Percentiles rank a stretch among this genome's conserved stretches.
Conservation (phyloP, 2,329 filamentous ascomycete genomes). For the Neofusicoccum sp. region DNA sequence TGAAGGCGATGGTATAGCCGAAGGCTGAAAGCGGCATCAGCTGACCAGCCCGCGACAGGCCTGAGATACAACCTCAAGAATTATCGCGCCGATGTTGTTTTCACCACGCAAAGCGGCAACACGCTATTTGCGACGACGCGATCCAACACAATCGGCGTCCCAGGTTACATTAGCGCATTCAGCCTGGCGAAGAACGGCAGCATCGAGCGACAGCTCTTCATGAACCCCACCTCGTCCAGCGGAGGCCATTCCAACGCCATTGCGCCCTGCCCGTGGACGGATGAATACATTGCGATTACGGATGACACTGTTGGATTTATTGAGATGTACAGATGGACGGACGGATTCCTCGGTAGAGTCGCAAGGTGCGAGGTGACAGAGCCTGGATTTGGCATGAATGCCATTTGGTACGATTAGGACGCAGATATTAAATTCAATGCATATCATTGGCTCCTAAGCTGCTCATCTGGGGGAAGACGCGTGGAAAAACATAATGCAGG, state of each 20-base stretch:
- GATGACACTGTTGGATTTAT: conserved; percentile 86
- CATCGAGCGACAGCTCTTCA: conserved; percentile 74
- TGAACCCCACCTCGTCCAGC: conserved; percentile 82
- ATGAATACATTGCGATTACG: conserved; percentile 87
- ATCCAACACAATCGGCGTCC: conserved; percentile 70
- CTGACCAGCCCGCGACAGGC: conserved; percentile 7
- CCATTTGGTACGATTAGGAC: conserved; percentile 81
- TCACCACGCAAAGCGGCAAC: conserved; percentile 63
- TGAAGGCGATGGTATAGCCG: neutral
- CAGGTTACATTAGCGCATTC: conserved; percentile 82
- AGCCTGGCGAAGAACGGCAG: conserved; percentile 65
- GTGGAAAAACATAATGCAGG: neutral
- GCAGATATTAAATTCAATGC: neutral
- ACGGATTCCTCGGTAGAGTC: conserved; percentile 76
- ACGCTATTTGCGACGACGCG: conserved; percentile 86
- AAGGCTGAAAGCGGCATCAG: neutral
- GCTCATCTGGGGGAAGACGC: neutral
- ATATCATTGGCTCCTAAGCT: neutral
- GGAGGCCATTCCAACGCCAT: conserved; percentile 88
- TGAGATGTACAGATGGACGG: conserved; percentile 83
- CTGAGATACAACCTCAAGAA: conserved; percentile 52
- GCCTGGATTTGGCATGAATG: conserved; percentile 94
- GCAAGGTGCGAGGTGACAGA: conserved; percentile 75
- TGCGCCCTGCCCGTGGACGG: conserved; percentile 76
- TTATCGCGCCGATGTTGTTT: conserved; percentile 84